phyloP scores from a whole-genome alignment of 164 flowering plant species.

The grape (Vitis vinifera) region DNA sequence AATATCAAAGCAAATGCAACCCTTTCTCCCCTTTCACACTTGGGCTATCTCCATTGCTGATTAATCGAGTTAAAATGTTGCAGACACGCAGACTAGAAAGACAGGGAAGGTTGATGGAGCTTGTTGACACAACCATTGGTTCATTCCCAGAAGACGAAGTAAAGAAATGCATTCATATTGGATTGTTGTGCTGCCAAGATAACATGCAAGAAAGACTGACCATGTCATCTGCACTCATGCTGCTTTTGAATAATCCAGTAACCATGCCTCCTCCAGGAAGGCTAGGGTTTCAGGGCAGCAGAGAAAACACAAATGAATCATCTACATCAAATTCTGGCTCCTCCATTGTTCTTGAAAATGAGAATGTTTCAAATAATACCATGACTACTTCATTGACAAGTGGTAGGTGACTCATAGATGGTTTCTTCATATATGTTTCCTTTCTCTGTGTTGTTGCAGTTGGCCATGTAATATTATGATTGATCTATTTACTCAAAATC shows the following conservation, averaged over 20 bases:
- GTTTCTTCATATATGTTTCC: too few species aligned
- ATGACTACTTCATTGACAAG: neutral
- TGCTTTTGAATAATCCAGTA: constrained; percentile 2
- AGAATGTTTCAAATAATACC: neutral
- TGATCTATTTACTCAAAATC: too few species aligned
- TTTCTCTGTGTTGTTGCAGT: too few species aligned
- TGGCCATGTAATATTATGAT: too few species aligned
- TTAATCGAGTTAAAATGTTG: neutral
- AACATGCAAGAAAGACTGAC: too few species aligned
- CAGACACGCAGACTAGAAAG: constrained; percentile 7
- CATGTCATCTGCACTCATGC: neutral
- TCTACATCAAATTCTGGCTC: too few species aligned
- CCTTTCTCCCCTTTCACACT: neutral
- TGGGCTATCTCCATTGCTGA: too few species aligned
- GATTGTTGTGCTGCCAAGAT: too few species aligned
- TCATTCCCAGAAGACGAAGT: constrained; percentile 11
- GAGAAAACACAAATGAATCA: neutral
- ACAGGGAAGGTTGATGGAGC: constrained; percentile 5
- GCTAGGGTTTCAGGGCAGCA: neutral
- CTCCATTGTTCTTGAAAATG: neutral
- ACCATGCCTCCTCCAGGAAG: constrained; percentile 8
- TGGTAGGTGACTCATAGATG: constrained; percentile 3
- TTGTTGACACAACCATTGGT: constrained; percentile 12
- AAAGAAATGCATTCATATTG: too few species aligned
- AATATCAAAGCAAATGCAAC: neutral